A percentile compares a stretch with the other conserved stretches of the same genome.
Evolutionary conservation across 225 moss, liverwort and hornwort species (phyloP).

Genomic region (Marchantia paleacea): DNA sequence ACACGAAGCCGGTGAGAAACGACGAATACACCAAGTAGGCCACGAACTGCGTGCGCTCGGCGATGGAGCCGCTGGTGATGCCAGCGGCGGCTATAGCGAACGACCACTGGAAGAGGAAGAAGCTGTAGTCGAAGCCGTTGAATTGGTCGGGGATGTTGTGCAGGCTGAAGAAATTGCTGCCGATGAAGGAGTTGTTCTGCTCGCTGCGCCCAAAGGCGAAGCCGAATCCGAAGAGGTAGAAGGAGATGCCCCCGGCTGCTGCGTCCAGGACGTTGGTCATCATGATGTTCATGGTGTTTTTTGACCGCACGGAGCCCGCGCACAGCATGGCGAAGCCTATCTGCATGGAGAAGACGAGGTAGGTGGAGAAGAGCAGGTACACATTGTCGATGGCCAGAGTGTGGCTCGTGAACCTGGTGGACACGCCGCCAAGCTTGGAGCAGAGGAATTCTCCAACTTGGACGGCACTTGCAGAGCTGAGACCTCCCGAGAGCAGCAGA

Average conservation of each 20-base stretch:
- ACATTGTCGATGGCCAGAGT: constrained; percentile 43
- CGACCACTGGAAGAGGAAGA: constrained; percentile 68
- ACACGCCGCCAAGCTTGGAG: constrained; percentile 32
- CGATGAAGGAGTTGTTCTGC: constrained; percentile 54
- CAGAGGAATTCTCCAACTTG: constrained; percentile 43
- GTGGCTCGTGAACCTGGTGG: constrained; percentile 28
- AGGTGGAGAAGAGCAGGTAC: constrained; percentile 54
- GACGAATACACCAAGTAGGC: constrained; percentile 71
- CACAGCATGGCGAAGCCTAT: constrained; percentile 95
- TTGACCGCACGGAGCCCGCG: constrained; percentile 82
- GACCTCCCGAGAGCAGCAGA: constrained; percentile 9
- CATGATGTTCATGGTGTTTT: constrained; percentile 94
- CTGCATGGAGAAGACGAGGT: constrained; percentile 85
- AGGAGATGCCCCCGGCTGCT: constrained; percentile 64
- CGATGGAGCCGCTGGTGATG: constrained; percentile 64
- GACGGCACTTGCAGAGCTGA: constrained; percentile 7
- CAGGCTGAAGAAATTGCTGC: constrained; percentile 55
- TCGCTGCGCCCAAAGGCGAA: constrained; percentile 61
- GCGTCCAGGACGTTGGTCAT: constrained; percentile 74
- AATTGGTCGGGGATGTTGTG: constrained; percentile 22
- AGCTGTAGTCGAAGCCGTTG: constrained; percentile 52
- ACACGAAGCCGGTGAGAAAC: constrained; percentile 66
- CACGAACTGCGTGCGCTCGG: constrained; percentile 69
- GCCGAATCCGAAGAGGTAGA: constrained; percentile 65
- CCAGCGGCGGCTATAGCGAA: constrained; percentile 77